phyloP scores from a whole-genome alignment of 805 yeast species.

The Cyberlindnera lachancei region DNA sequence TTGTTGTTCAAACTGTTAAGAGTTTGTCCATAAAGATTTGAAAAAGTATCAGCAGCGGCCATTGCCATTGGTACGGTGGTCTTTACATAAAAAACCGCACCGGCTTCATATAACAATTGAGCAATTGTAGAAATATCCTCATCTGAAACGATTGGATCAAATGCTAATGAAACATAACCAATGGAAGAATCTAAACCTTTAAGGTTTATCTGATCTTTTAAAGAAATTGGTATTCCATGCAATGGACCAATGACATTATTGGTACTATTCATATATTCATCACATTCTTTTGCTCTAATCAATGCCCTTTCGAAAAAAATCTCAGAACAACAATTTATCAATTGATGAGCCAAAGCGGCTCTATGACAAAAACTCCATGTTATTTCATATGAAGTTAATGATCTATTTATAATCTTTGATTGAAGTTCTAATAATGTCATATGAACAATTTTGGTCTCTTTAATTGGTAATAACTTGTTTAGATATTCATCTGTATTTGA shows the following conservation, averaged over 20 bases:
- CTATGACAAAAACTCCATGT: constrained; percentile 3
- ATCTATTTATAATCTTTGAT: constrained; percentile 3
- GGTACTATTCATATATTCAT: constrained; percentile 36
- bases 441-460: constrained; percentile 3
- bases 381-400: constrained; percentile 8
- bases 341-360: constrained; percentile 39
- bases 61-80: constrained; percentile 46
- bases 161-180: constrained; percentile 38
- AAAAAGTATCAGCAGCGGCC: constrained; percentile 39
- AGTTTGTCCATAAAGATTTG: constrained; percentile 38
- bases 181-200: constrained; percentile 41
- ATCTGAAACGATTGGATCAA: constrained; percentile 45
- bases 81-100: constrained; percentile 48
- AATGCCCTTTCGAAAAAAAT: constrained; percentile 48
- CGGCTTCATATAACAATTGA: constrained; percentile 31
- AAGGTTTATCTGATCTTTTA: constrained; percentile 37
- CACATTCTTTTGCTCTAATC: constrained; percentile 44
- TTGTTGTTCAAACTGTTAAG: constrained; percentile 34
- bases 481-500: constrained; percentile 3
- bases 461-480: constrained; percentile 3
- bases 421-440: constrained; percentile 7
- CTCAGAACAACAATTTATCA: constrained; percentile 28
- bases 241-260: constrained; percentile 54
- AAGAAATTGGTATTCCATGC: constrained; percentile 59
- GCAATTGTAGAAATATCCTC: constrained; percentile 30